Conservation (phyloP, 179 eudicot species). For the Beta macrorhiza region DNA sequence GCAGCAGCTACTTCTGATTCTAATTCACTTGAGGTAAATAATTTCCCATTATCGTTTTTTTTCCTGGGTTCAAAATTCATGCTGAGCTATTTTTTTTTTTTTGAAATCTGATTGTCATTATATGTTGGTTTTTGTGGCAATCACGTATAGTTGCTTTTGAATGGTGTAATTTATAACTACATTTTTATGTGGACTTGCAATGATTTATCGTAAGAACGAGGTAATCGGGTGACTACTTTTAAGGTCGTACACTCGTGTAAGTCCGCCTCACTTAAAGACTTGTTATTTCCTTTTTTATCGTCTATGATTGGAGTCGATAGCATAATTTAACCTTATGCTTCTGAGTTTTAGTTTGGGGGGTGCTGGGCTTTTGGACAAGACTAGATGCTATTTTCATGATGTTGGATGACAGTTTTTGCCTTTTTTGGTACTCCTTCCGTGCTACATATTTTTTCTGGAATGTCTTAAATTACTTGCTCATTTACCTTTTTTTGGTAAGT, state of each 20-base stretch:
- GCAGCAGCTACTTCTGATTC: slow-evolving; percentile 36
- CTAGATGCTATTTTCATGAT: neutral
- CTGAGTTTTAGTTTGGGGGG: neutral
- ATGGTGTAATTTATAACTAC: neutral
- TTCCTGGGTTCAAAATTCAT: neutral
- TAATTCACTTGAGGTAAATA: slow-evolving; percentile 46
- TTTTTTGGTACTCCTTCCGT: neutral
- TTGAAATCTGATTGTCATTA: neutral
- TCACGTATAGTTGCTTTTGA: neutral
- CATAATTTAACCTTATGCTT: neutral
- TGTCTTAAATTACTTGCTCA: too few relatives aligned
- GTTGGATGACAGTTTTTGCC: neutral
- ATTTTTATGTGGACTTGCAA: neutral
- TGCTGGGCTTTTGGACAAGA: neutral
- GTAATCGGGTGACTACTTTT: too few relatives aligned
- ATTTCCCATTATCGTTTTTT: neutral
- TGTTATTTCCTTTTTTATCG: too few relatives aligned
- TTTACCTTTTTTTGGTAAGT: too few relatives aligned
- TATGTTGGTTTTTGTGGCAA: neutral
- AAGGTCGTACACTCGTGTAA: too few relatives aligned
- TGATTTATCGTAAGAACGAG: too few relatives aligned
- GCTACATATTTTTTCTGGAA: too few relatives aligned
- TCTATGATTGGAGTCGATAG: neutral
- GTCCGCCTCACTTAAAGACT: too few relatives aligned
- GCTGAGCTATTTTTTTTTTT: neutral